Evolutionary conservation across 73 alveolate species (phyloP).

Genomic region (Stentor roeselii): DNA sequence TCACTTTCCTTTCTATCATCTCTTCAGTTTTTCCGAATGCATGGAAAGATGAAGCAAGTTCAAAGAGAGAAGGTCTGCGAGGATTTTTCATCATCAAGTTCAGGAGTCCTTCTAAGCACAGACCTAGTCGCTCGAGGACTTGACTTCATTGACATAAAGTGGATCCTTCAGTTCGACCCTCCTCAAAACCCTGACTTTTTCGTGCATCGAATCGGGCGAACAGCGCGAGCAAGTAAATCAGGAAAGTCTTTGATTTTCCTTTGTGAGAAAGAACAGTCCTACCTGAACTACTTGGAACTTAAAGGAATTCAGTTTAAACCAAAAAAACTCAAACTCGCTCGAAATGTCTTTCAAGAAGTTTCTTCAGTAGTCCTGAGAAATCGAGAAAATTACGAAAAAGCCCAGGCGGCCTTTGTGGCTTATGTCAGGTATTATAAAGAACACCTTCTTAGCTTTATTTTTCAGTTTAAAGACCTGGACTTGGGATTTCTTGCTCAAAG

Average conservation of each 20-base stretch:
- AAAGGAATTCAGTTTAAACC: conserved; percentile 37
- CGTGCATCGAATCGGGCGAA: conserved; percentile 98
- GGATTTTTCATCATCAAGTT: conserved; percentile 56
- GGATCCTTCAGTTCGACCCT: conserved; percentile 95
- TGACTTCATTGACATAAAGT: conserved; percentile 94
- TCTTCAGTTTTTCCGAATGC: conserved; percentile 73
- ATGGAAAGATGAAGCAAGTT: conserved; percentile 90
- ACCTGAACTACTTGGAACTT: conserved; percentile 53
- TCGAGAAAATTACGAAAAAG: conserved; percentile 90
- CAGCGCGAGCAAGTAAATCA: conserved; percentile 97
- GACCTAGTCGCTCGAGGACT: conserved; percentile 99
- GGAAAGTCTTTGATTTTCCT: conserved; percentile 72
- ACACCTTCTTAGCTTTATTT: conserved; percentile 42
- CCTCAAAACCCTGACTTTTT: conserved; percentile 93
- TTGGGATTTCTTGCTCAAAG: conserved; percentile 94
- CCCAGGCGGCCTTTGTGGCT: conserved; percentile 93
- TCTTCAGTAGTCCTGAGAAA: conserved; percentile 62
- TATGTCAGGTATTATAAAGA: conserved; percentile 94
- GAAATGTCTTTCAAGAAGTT: conserved; percentile 43
- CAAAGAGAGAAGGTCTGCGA: conserved; percentile 88
- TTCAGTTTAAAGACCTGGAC: conserved; percentile 63
- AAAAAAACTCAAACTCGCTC: conserved; percentile 6
- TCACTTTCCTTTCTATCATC: neutral
- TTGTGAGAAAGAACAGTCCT: conserved; percentile 55
- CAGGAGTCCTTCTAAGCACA: conserved; percentile 91